Evolutionary conservation across 108 stramenopile species (phyloP).

Genomic region (Cyclostephanos invisitatus): DNA sequence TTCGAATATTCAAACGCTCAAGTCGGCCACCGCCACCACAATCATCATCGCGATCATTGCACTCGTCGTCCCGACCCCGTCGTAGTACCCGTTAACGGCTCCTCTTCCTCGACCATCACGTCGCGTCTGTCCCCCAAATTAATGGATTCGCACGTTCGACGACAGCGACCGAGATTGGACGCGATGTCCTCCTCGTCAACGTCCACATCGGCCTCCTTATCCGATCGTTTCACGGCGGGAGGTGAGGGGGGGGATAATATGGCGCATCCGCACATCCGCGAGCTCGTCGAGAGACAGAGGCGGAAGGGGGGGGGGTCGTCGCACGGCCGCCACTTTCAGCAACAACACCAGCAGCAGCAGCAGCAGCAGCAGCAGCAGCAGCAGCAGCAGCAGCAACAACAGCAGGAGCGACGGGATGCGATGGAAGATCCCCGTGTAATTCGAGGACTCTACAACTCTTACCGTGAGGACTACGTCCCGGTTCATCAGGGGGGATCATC

Average conservation of each 20-base stretch:
- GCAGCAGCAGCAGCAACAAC: neutral
- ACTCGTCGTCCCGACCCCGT: too few species aligned
- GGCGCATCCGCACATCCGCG: slow-evolving; percentile 4
- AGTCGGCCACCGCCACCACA: neutral
- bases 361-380: neutral
- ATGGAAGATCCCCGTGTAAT: neutral
- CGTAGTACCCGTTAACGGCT: too few species aligned
- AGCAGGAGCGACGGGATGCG: neutral
- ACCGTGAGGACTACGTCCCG: neutral
- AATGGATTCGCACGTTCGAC: too few species aligned
- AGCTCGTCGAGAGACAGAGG: neutral
- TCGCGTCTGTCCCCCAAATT: too few species aligned
- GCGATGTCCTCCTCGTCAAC: too few species aligned
- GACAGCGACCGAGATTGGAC: too few species aligned
- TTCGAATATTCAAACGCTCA: neutral
- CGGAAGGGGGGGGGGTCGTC: neutral
- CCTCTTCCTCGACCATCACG: too few species aligned
- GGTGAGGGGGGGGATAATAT: neutral
- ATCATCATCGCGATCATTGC: neutral
- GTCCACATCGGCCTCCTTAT: too few species aligned
- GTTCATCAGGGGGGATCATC: neutral
- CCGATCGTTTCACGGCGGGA: too few species aligned
- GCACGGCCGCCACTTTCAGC: too few species aligned
- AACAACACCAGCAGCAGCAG: too few species aligned
- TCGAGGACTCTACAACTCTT: neutral